These are phyloP conservation scores for Hydrangea macrophylla DNA, from an alignment of 148 eudicot species.

Conservation along the genomic window DNA sequence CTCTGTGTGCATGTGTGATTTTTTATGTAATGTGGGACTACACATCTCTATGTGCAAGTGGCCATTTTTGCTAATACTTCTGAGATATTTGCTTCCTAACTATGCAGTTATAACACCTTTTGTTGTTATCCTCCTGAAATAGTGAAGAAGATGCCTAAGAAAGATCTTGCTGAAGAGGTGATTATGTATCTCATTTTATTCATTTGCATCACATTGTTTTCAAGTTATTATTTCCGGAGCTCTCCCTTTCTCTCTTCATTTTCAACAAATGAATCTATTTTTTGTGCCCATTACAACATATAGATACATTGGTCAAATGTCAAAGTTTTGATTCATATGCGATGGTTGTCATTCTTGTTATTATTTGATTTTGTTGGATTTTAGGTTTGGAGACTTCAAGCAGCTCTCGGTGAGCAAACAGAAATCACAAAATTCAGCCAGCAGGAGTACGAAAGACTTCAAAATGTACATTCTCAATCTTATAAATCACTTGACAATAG, in stretches of 20 bases:
- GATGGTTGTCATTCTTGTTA: constrained; percentile 8
- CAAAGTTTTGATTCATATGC: background rate
- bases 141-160: constrained; percentile 94
- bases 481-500: background rate
- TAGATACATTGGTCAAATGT: background rate
- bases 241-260: background rate
- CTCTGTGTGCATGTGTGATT: background rate
- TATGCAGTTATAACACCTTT: constrained; percentile 76
- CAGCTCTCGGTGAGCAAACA: constrained; percentile 94
- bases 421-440: constrained; percentile 83
- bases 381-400: constrained; percentile 98
- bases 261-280: background rate
- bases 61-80: constrained; percentile 5
- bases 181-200: constrained; percentile 10
- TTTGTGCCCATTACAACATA: background rate
- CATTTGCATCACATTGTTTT: constrained; percentile 9
- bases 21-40: background rate
- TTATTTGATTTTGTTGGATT: constrained; percentile 11
- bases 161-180: constrained; percentile 93
- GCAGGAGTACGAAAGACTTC: constrained; percentile 87
- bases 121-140: constrained; percentile 87
- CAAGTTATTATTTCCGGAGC: background rate
- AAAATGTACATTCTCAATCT: constrained; percentile 51
- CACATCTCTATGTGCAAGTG: background rate
- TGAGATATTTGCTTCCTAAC: constrained; percentile 8